Evolutionary conservation across 257 asterid species (phyloP).

Genomic region (Solanum chilense): DNA sequence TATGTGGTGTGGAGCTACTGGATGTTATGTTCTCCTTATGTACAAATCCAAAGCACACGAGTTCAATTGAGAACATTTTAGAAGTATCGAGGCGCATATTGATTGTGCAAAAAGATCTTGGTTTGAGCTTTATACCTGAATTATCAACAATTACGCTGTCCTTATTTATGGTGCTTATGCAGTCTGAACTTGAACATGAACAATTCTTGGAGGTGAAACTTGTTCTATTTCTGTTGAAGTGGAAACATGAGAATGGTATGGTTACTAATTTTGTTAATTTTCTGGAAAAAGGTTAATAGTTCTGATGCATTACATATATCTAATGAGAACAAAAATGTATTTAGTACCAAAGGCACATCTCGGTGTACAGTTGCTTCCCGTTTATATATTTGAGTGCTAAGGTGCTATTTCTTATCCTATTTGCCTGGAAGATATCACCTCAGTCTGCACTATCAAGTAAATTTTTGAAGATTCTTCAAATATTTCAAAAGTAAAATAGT

Average conservation of each 20-base stretch:
- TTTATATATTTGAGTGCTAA: background rate
- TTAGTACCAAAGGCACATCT: background rate
- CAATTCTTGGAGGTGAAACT: constrained; percentile 54
- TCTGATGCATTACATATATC: background rate
- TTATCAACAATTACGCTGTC: constrained; percentile 42
- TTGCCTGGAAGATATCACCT: background rate
- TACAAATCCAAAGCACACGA: constrained; percentile 33
- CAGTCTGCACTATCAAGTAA: background rate
- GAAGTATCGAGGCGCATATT: constrained; percentile 56
- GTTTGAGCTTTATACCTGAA: constrained; percentile 47
- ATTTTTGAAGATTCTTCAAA: background rate
- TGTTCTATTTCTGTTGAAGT: constrained; percentile 50
- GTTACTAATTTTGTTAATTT: constrained; percentile 5
- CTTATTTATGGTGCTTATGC: constrained; percentile 48
- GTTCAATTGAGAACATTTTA: constrained; percentile 54
- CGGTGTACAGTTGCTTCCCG: background rate
- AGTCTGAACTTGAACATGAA: constrained; percentile 90
- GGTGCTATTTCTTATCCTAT: background rate
- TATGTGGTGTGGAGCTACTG: constrained; percentile 60
- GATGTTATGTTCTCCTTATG: constrained; percentile 47
- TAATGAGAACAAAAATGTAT: background rate
- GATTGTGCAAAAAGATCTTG: constrained; percentile 73
- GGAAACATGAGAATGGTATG: constrained; percentile 76
- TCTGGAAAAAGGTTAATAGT: background rate
- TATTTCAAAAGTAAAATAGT: background rate